Conservation (phyloP, 306 rosid species). For the Datisca glomerata region DNA sequence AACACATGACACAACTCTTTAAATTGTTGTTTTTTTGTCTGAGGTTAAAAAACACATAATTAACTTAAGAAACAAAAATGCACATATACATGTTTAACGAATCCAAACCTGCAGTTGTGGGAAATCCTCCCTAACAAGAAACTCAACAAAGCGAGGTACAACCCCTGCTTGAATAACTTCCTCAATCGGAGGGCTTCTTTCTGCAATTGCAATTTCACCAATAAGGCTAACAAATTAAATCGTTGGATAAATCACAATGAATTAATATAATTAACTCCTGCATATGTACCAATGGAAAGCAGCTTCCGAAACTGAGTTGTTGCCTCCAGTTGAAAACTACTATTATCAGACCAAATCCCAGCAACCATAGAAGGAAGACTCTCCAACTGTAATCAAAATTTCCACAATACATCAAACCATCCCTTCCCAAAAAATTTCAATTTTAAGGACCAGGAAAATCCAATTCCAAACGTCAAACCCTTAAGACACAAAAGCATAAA, state of each 20-base stretch:
- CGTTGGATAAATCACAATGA: no score
- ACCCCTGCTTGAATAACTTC: slow-evolving; percentile 41
- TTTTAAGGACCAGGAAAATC: no score
- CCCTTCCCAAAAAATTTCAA: no score
- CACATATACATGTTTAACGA: not conserved
- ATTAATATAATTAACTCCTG: no score
- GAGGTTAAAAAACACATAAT: not conserved
- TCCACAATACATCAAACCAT: not conserved
- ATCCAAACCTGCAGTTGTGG: slow-evolving; percentile 45
- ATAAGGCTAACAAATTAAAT: not conserved
- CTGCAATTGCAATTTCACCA: slow-evolving; percentile 10
- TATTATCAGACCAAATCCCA: slow-evolving; percentile 44
- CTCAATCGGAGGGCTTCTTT: slow-evolving; percentile 56
- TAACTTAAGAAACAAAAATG: not conserved
- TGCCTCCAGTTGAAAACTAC: slow-evolving; percentile 43
- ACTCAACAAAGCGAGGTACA: slow-evolving; percentile 54
- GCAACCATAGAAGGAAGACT: slow-evolving; percentile 47
- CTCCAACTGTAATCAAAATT: slow-evolving; percentile 24
- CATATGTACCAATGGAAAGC: slow-evolving; percentile 37
- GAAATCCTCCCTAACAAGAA: slow-evolving; percentile 34
- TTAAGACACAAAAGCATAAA: not conserved
- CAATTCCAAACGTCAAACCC: slow-evolving; percentile 12
- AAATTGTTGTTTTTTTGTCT: no score
- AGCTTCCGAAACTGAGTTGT: slow-evolving; percentile 51
- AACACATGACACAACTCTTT: not conserved